Evolutionary conservation across 2,329 filamentous ascomycete species (phyloP), one percentile per base, ranked within the genome.

Genomic region (Stenocarpella maydis): DNA sequence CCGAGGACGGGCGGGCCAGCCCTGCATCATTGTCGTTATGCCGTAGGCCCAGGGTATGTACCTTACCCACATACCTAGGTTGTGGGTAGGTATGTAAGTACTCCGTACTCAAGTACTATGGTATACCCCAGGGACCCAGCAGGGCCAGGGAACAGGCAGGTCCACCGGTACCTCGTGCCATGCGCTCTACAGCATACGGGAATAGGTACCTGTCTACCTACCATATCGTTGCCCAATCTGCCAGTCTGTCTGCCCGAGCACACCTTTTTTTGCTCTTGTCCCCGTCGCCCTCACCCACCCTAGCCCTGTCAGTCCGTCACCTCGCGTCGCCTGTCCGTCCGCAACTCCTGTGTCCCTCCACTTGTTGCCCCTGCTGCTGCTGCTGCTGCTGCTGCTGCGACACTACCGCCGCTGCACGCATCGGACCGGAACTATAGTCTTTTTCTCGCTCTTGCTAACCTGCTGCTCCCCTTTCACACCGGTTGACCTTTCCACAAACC

Each of bases 401-500:
- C n/a, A n/a, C n/a, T n/a, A n/a, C 41, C 19, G 43, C 45, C 24
- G 26, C 34, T 55, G 21, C 34, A 41, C 58, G 37, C 50, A 21
- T 64, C 28, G 45, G 47, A 49, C 24, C 47, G 17, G 21, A 24
- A 54, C 4, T n/a, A n/a, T 50, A 49, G 34, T 47, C 17, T 37
- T 58, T 21, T 37, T 14, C 53, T 41, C 26, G 53, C 53, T 39
- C 9, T 10, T 37, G 31, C 31, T 43, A 28, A 15, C 54, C 39
- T 60, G 24, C 14, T 31, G 28, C 43, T 63, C 58, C 58, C 58
- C 58, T 63, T 63, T 63, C 43, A 49, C n/a, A 49, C 58, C 58
- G 58, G 58, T 63, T 63, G 52, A 37, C 58, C 55, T 69, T 45
- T 58, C 41, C 43, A 49, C 58, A 63, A 50, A 49, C 58, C 58